phyloP scores from a whole-genome alignment of 2,329 filamentous ascomycete genomes.

The Ascochyta pisi region DNA sequence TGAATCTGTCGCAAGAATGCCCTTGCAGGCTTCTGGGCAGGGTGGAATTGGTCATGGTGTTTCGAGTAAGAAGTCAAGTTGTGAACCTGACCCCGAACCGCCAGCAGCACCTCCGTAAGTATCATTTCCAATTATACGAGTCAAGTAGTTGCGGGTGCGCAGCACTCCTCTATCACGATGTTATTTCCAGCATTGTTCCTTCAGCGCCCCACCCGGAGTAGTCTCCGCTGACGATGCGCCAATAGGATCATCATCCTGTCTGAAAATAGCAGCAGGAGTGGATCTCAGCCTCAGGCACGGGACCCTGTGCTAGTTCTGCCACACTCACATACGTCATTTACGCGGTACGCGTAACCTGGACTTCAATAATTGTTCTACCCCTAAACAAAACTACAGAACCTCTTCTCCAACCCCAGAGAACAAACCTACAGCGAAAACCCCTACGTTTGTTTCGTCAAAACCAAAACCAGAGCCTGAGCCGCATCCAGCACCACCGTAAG shows the following conservation, averaged over 20 bases:
- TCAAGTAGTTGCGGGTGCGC: background rate
- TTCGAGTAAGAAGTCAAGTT: background rate
- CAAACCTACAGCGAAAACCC: slow-evolving; percentile 11
- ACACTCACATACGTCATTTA: slow-evolving; percentile 32
- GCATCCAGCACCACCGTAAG: slow-evolving; percentile 21
- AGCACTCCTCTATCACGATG: background rate
- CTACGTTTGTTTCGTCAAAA: background rate
- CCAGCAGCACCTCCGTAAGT: slow-evolving; percentile 40
- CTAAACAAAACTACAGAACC: slow-evolving; percentile 13
- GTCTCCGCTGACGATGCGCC: slow-evolving; percentile 10
- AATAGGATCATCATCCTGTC: slow-evolving; percentile 38
- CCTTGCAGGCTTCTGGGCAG: background rate
- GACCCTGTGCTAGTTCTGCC: slow-evolving; percentile 29
- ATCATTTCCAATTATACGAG: background rate
- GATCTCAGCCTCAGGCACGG: slow-evolving; percentile 28
- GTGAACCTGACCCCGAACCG: slow-evolving; percentile 31
- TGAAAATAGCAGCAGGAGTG: slow-evolving; percentile 24
- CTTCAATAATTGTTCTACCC: slow-evolving; percentile 7
- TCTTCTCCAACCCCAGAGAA: background rate
- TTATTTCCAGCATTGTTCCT: slow-evolving; percentile 3
- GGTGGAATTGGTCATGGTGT: background rate
- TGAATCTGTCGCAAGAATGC: background rate
- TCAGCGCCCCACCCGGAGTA: background rate
- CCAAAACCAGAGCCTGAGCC: slow-evolving; percentile 16
- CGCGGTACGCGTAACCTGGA: slow-evolving; percentile 28